Base-by-base conservation (phyloP, 768 basidiomycete genomes). In the Lactarius psammicola region DNA sequence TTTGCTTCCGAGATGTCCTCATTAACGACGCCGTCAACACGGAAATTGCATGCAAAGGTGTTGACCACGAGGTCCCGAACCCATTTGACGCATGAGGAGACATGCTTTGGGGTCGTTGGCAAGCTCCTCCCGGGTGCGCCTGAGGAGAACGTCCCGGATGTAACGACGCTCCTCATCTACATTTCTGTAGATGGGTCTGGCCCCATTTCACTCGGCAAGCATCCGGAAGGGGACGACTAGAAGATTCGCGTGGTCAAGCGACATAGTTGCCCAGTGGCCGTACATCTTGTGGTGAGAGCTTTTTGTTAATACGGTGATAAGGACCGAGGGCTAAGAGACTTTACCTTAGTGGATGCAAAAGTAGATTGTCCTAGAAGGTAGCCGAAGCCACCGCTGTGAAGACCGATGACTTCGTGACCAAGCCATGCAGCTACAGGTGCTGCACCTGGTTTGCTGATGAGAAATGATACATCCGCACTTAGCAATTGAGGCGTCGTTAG, bases 401-500 rank as follows among this genome's bases (percentile, higher is more conserved):
- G 72, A 0, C 81, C 80, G n/a, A 82, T 71, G 20, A 79, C 76
- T 28, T 72, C 60, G 67, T 82, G 80, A 11, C 74, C 72, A 8
- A 82, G 65, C 53, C 68, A 83, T 0, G 71, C 71, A 1, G 79
- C 77, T 1, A 76, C 74, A 0, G 81, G 73, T 0, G 81, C 72
- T 2, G 82, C 81, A 49, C 81, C 81, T 13, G 81, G 80, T 74
- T 82, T 83, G 66, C 81, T 82, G 62, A 44, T 36, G 44, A 34
- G n/a, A 34, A 51, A 34, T 34, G 44, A n/a, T 30, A 42, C 15
- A 20, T 10, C 15, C 10, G 23, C 17, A 18, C n/a, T 55, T 0
- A 53, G 11, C 26, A n/a, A 23, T 7, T 15, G 15, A 26, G 4
- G 23, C 17, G 31, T n/a, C 33, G 44, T 15, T 15, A 20, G 4